These are phyloP conservation scores for Lactuca saligna DNA, from an alignment of 129 eudicot species.

Conservation along the genomic window DNA sequence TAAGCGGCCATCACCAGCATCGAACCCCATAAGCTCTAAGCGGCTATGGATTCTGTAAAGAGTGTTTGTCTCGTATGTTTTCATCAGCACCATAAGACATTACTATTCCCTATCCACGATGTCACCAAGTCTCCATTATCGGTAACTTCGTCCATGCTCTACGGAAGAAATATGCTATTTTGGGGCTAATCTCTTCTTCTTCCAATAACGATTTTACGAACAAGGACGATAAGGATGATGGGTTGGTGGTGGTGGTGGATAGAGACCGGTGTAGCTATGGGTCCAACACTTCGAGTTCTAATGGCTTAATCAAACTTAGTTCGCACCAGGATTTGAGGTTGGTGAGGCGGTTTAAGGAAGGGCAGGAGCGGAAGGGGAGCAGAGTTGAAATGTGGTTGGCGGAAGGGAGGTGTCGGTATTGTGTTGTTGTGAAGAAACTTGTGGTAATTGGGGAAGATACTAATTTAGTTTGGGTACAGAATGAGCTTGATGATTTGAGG, in stretches of 20 bases:
- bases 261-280: slow-evolving; percentile 36
- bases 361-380: slow-evolving; percentile 28
- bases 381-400: slow-evolving; percentile 89
- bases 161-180: slow-evolving; percentile 70
- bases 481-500: slow-evolving; percentile 72
- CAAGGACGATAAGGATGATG: slow-evolving; percentile 31
- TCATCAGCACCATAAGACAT: slow-evolving; percentile 56
- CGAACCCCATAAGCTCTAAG: slow-evolving; percentile 7
- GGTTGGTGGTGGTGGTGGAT: slow-evolving; percentile 18
- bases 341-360: slow-evolving; percentile 60
- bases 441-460: slow-evolving; percentile 56
- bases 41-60: slow-evolving; percentile 91
- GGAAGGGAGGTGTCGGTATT: slow-evolving; percentile 61
- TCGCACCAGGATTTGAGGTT: slow-evolving; percentile 60
- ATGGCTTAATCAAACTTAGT: slow-evolving; percentile 57
- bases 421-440: slow-evolving; percentile 87
- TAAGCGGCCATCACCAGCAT: too few species aligned
- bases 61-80: slow-evolving; percentile 72
- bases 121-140: slow-evolving; percentile 82
- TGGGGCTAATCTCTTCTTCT: slow-evolving; percentile 44
- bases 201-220: slow-evolving; percentile 44
- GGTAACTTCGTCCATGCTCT: slow-evolving; percentile 84
- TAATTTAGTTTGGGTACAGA: slow-evolving; percentile 83
- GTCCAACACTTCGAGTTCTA: slow-evolving; percentile 19
- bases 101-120: slow-evolving; percentile 74